Percentiles rank a stretch among this genome's conserved stretches.
Evolutionary conservation across 2,329 filamentous ascomycete species (phyloP).

Genomic region (Apiospora sp.): DNA sequence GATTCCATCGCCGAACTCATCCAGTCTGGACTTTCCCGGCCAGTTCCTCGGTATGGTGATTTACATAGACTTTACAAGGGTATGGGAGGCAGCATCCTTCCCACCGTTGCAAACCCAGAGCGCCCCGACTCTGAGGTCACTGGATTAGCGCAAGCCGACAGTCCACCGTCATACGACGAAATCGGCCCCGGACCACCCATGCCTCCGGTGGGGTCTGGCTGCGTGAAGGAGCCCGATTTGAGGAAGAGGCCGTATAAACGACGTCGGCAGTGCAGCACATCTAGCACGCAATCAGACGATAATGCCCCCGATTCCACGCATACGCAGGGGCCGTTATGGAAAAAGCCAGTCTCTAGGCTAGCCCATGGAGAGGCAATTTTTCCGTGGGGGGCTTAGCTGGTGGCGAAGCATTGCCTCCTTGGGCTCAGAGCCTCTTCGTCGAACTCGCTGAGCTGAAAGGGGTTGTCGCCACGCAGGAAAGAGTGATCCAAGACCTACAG

Average conservation of each 20-base stretch:
- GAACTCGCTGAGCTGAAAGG: conserved; percentile 24
- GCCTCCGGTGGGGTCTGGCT: background rate
- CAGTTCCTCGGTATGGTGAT: conserved; percentile 25
- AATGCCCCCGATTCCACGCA: background rate
- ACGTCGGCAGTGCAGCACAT: conserved; percentile 20
- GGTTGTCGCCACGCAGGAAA: conserved; percentile 20
- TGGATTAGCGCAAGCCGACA: conserved; percentile 1
- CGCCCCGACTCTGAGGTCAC: conserved; percentile 18
- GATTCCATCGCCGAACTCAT: conserved; percentile 9
- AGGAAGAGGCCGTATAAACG: conserved; percentile 17
- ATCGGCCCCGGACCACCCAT: conserved; percentile 27
- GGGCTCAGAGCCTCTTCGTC: conserved; percentile 19
- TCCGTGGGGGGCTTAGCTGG: background rate
- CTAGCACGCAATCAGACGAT: conserved; percentile 22
- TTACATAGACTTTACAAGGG: conserved; percentile 27
- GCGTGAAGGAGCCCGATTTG: background rate
- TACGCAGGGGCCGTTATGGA: background rate
- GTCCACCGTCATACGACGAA: conserved; percentile 26
- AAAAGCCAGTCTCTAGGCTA: background rate
- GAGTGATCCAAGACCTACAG: conserved; percentile 23
- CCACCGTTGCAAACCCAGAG: background rate
- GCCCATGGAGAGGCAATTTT: background rate
- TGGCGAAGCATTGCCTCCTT: background rate
- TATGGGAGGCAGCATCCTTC: conserved; percentile 24
- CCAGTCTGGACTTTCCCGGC: conserved; percentile 17